Conservation (phyloP, 768 basidiomycete species). For the Tephrocybe sp. region DNA sequence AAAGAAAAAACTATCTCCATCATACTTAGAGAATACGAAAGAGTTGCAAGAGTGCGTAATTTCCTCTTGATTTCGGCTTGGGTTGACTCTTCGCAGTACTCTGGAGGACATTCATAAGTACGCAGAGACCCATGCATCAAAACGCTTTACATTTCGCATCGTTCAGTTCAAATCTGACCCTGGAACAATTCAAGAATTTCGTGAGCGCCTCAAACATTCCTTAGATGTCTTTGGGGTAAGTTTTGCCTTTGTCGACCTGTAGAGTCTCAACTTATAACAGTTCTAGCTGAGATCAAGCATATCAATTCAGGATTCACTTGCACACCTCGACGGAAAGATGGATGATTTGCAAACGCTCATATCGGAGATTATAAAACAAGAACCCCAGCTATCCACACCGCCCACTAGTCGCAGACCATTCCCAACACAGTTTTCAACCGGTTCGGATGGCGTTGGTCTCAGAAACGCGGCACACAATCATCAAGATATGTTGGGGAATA, state of each 20-base stretch:
- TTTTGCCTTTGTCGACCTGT: not conserved
- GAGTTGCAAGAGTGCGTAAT: not conserved
- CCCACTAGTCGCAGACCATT: no score
- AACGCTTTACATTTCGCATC: not conserved
- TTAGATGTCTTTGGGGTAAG: conserved; percentile 7
- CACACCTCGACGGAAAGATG: not conserved
- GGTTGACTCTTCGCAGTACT: not conserved
- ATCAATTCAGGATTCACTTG: conserved; percentile 5
- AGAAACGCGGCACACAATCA: no score
- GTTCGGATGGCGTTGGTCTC: no score
- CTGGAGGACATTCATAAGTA: conserved; percentile 4
- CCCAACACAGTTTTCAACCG: no score
- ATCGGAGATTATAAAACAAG: no score
- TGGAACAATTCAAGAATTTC: conserved; percentile 9
- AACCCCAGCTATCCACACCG: no score
- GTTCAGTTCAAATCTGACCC: conserved; percentile 7
- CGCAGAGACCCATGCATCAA: not conserved
- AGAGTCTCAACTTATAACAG: not conserved
- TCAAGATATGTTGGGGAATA: no score
- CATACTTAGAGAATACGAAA: conserved; percentile 1
- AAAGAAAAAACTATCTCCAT: not conserved
- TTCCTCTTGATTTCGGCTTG: not conserved
- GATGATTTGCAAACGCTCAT: not conserved
- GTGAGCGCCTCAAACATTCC: conserved; percentile 7
- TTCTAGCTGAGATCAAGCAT: conserved; percentile 7